These are phyloP conservation scores for Wickerhamiella domercqiae DNA, from an alignment of 805 yeast species.

Conservation along the genomic window DNA sequence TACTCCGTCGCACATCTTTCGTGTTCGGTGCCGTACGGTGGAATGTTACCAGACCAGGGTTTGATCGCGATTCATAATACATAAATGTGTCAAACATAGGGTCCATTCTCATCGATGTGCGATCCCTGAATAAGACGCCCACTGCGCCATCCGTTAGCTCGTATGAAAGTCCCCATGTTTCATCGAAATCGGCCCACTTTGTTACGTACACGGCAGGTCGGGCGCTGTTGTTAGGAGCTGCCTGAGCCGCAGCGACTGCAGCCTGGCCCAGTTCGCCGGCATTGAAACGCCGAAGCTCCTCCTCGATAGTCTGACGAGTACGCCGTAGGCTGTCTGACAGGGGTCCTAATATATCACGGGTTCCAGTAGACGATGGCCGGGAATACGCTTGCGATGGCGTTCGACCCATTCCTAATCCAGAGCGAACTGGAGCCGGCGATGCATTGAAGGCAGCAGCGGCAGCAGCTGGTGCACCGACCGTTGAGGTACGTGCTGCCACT, in stretches of 20 bases:
- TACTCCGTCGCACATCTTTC: slow-evolving; percentile 21
- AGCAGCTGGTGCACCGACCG: neutral
- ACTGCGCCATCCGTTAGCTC: slow-evolving; percentile 80
- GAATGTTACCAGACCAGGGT: slow-evolving; percentile 12
- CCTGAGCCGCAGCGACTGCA: neutral
- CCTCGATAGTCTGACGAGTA: neutral
- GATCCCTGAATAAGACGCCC: slow-evolving; percentile 80
- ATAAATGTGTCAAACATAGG: slow-evolving; percentile 35
- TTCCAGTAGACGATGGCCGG: neutral
- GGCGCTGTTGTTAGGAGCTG: neutral
- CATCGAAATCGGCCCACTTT: slow-evolving; percentile 96
- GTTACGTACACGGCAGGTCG: slow-evolving; percentile 40
- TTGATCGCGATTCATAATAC: slow-evolving; percentile 44
- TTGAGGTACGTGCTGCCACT: neutral
- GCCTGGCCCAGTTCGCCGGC: no score
- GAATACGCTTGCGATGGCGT: neutral
- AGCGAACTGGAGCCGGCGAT: neutral
- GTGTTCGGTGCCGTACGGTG: slow-evolving; percentile 30
- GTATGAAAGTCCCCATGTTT: slow-evolving; percentile 88
- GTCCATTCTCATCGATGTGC: slow-evolving; percentile 59
- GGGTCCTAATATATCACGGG: neutral
- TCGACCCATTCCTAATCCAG: neutral
- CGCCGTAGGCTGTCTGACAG: neutral
- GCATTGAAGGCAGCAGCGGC: neutral
- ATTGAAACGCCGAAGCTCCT: neutral